A percentile compares a stretch with the other conserved stretches of the same genome.
These are phyloP conservation scores for Herpetospermum pedunculosum DNA, from an alignment of 306 rosid species.

Conservation along the genomic window DNA sequence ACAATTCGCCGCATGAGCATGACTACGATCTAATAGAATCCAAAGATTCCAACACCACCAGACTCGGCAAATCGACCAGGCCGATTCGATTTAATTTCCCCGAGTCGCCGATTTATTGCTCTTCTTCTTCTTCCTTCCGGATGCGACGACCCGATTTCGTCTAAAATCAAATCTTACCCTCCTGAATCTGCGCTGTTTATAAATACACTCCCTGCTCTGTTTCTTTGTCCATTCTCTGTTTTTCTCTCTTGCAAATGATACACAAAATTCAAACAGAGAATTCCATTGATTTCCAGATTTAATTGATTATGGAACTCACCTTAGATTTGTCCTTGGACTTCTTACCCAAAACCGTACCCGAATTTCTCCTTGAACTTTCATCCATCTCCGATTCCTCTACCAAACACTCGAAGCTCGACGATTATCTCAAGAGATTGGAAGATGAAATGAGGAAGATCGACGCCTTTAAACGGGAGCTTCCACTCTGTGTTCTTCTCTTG, in stretches of 20 bases:
- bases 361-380: conserved; percentile 30
- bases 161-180: conserved; percentile 5
- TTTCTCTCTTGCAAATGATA: conserved; percentile 11
- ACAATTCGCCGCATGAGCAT: conserved; percentile 36
- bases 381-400: conserved; percentile 19
- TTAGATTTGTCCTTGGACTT: conserved; percentile 42
- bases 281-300: background rate
- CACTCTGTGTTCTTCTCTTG: conserved; percentile 55
- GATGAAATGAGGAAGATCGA: conserved; percentile 58
- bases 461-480: conserved; percentile 83
- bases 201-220: conserved; percentile 21
- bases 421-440: conserved; percentile 36
- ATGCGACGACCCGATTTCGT: conserved; percentile 63
- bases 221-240: conserved; percentile 18
- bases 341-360: conserved; percentile 42
- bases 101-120: conserved; percentile 23
- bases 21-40: conserved; percentile 31
- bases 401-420: conserved; percentile 36
- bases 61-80: background rate
- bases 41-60: conserved; percentile 32
- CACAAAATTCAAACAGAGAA: background rate
- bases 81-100: conserved; percentile 1
- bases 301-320: conserved; percentile 31
- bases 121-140: too few species aligned
- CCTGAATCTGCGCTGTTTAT: conserved; percentile 46